Evolutionary conservation across 192 early-diverging fungal genomes (phyloP), one percentile per base, ranked within the genome.

Genomic region (Coemansia interrupta): DNA sequence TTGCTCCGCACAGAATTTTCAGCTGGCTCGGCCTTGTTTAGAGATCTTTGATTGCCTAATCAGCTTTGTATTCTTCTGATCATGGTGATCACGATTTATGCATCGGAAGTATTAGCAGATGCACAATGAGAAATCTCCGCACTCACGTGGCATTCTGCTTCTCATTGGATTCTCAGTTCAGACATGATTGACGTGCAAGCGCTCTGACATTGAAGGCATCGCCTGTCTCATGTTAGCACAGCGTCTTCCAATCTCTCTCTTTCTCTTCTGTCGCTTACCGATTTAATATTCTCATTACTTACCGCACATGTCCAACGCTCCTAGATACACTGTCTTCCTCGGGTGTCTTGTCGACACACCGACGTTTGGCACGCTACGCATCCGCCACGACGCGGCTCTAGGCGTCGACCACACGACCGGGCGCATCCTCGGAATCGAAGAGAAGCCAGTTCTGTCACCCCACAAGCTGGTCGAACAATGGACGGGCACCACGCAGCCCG

Each of bases 281-380:
- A 57, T 22, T 11, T 32, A 13, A 2, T 24, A 20, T 42, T 29
- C 19, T 23, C 15, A 42, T 17, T 49, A 24, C 32, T 17, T 4
- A 6, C 15, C 29, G 29, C 1, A 11, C 18, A 72, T 72, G 70
- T 24, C 70, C 5, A 8, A 7, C 12, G 28, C 19, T 23, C 20
- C 60, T 12, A 48, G 43, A 6, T 72, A 69, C 56, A 17, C 55
- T 22, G 72, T 86, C 22, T 86, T 83, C 59, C 65, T 77, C 42
- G 90, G 87, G 15, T 84, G 84, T 12, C 58, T 90, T 15, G 80
- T 87, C 39, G 88, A 91, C 69, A 85, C 89, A 12, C 65, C 85
- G 1, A 72, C 83, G 7, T 58, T 89, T 10, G 70, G 72, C 15
- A 56, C 87, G 40, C 80, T 96, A 22, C 86, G 89, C 49, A 82